phyloP scores from a whole-genome alignment of 208 protist species.

The Acanthamoeba castellanii region DNA sequence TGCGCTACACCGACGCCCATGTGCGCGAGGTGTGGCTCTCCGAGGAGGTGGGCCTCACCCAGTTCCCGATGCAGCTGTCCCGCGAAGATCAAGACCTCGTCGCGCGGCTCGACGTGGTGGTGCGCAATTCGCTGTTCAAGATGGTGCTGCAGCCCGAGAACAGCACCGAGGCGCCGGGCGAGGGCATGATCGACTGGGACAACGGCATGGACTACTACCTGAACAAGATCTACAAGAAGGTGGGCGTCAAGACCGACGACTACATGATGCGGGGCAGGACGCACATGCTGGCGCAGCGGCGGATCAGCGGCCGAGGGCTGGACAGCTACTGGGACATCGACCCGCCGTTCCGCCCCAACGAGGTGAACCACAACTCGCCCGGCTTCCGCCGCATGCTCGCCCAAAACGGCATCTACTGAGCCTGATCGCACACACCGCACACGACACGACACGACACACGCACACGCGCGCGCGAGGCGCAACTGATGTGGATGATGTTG shows the following conservation, averaged over 20 bases:
- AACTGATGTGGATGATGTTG: neutral
- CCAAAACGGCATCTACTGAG: constrained; percentile 2
- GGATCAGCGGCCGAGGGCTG: neutral
- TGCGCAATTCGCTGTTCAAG: neutral
- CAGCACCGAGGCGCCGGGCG: neutral
- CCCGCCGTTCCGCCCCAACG: constrained; percentile 33
- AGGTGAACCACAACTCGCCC: constrained; percentile 57
- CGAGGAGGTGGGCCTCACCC: neutral
- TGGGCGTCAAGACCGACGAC: neutral
- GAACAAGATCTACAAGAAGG: constrained; percentile 66
- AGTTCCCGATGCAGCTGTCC: neutral
- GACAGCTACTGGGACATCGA: neutral
- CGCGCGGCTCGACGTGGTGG: neutral
- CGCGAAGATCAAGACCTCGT: neutral
- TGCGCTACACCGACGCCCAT: constrained; percentile 31
- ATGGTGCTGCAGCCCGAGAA: no score
- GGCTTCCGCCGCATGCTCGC: neutral
- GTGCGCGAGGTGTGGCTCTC: neutral
- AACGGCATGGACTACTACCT: constrained; percentile 58
- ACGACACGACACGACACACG: neutral
- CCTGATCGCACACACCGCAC: neutral
- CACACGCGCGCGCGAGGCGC: neutral
- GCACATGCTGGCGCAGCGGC: neutral
- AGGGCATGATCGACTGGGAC: neutral
- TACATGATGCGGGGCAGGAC: neutral